phyloP scores from a whole-genome alignment of 352 stramenopile species.

The Globisporangium megalacanthum region DNA sequence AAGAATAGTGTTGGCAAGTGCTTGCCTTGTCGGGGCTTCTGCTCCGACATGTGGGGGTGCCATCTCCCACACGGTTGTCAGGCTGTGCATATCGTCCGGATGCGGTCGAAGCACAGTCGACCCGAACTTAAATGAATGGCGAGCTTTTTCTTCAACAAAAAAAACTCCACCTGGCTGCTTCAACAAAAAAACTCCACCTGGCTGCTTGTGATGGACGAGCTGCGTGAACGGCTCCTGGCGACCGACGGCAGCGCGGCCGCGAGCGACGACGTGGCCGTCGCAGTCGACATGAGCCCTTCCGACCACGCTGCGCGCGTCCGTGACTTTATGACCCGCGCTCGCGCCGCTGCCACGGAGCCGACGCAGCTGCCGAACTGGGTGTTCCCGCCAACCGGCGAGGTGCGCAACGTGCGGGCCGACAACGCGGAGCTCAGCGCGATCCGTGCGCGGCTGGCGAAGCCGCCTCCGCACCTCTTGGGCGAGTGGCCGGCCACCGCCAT shows the following conservation, averaged over 20 bases:
- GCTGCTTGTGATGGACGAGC: conserved; percentile 33
- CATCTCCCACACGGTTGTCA: too few relatives aligned
- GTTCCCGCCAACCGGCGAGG: conserved; percentile 36
- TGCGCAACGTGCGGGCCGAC: conserved; percentile 14
- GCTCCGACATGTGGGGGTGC: too few relatives aligned
- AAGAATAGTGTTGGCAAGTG: too few relatives aligned
- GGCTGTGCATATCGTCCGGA: too few relatives aligned
- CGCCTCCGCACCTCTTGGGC: conserved; percentile 30
- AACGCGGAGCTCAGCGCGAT: conserved; percentile 29
- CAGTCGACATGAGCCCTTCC: neutral
- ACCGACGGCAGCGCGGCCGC: neutral
- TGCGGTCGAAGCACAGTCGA: too few relatives aligned
- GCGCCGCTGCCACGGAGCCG: conserved; percentile 11
- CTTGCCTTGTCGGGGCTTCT: too few relatives aligned
- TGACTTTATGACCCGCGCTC: conserved; percentile 10
- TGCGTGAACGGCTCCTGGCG: conserved; percentile 33
- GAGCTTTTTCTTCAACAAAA: neutral
- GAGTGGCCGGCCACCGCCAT: conserved; percentile 80
- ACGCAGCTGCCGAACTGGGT: conserved; percentile 32
- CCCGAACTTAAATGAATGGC: too few relatives aligned
- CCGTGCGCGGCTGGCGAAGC: conserved; percentile 19
- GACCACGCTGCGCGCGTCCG: conserved; percentile 9
- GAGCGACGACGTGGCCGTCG: conserved; percentile 4
- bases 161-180: too few relatives aligned
- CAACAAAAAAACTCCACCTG: too few relatives aligned